These are phyloP conservation scores for Endoconidiophora polonica DNA, from an alignment of 2,329 filamentous ascomycete genomes.

Conservation along the genomic window DNA sequence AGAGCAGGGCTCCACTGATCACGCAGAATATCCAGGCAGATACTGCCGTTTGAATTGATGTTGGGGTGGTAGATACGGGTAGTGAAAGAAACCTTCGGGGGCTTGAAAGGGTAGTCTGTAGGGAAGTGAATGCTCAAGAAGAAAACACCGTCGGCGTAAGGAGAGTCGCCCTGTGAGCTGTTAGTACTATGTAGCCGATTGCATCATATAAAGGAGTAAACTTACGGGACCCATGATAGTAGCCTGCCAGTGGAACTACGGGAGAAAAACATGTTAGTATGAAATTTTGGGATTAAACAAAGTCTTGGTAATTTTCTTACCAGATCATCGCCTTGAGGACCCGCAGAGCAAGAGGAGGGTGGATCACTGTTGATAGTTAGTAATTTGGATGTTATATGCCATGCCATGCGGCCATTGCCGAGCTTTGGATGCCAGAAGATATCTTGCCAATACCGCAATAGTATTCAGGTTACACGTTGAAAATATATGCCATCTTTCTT, in stretches of 20 bases:
- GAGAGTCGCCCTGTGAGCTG: conserved; percentile 60
- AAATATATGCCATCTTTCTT: background rate
- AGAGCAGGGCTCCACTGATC: conserved; percentile 98
- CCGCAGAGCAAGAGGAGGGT: conserved; percentile 95
- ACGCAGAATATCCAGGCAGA: conserved; percentile 94
- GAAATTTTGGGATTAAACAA: conserved; percentile 8
- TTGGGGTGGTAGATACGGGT: conserved; percentile 99
- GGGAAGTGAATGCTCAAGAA: conserved; percentile 98
- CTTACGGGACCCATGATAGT: conserved; percentile 99
- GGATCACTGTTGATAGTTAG: conserved; percentile 52
- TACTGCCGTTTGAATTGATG: conserved; percentile 92
- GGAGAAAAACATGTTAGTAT: conserved; percentile 15
- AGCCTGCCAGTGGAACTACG: conserved; percentile 98
- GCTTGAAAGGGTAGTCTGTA: conserved; percentile 99
- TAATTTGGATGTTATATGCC: background rate
- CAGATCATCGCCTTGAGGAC: conserved; percentile 91
- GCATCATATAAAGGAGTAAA: conserved; percentile 20
- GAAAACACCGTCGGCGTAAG: conserved; percentile 96
- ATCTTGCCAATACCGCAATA: too few relatives aligned
- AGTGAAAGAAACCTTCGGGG: conserved; percentile 99
- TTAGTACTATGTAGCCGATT: background rate
- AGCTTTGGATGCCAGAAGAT: too few relatives aligned
- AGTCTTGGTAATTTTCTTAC: conserved; percentile 38
- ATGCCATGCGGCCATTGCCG: background rate
- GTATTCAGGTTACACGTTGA: too few relatives aligned